Evolutionary conservation across 2,329 filamentous ascomycete species (phyloP), one percentile per base, ranked within the genome.

Genomic region (Parastagonospora avenae): DNA sequence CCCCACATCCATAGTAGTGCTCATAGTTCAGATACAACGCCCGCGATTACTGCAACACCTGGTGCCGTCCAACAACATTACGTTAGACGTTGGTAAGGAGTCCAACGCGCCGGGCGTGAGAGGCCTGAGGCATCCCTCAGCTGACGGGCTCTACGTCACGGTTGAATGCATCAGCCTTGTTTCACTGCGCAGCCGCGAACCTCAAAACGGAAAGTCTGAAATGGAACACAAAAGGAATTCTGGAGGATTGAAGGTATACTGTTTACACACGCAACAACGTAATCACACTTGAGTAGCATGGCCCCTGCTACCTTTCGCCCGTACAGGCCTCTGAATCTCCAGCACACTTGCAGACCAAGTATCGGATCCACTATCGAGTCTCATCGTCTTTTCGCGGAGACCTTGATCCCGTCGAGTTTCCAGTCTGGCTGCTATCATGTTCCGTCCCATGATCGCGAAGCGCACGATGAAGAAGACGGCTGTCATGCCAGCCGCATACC

Each of bases 401-500:
- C 45, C 51, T 8, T 24, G 14, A 14, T 42, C 36, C 15, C 45
- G 49, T n/a, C 37, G 33, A 11, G 44, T 19, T 15, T 36, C 46
- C 36, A 57, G 16, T 27, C 46, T 52, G 27, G 27, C 29, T 37
- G 55, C 51, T 5, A 63, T 9, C 48, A 48, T 40, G 27, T 63
- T 60, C 19, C 62, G 50, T 12, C 35, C 30, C 6, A 55, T 40
- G n/a, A 63, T 60, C 0, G 51, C 49, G 32, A 38, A 58, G n/a
- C 54, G 48, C 14, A 54, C 61, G n/a, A 61, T 10, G 14, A 54
- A 39, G 31, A 64, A 67, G 19, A 67, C 54, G 4, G 44, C 47
- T 8, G 60, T 45, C 38, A 66, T 60, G 12, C 54, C 57, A 10
- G 41, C 62, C 10, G 62, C 60, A 50, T 66, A 67, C 10, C 62